phyloP scores from a whole-genome alignment of 2,329 filamentous ascomycete species.

The Fusarium papillatum region DNA sequence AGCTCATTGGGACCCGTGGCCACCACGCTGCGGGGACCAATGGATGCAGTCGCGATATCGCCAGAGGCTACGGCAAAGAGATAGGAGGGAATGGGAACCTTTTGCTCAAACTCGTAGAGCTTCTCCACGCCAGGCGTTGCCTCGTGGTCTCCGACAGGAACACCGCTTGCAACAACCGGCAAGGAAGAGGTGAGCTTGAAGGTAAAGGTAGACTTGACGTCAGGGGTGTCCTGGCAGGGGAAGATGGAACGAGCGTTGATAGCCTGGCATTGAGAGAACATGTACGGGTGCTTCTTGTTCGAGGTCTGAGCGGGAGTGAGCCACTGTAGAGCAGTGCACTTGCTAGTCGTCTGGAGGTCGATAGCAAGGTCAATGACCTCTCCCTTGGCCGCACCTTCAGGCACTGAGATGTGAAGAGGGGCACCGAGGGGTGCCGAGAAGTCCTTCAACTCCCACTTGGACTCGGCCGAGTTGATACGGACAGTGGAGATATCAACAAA shows the following conservation, averaged over 20 bases:
- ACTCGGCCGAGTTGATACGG: conserved; percentile 74
- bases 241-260: conserved; percentile 96
- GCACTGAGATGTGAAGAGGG: conserved; percentile 76
- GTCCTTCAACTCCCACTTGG: conserved; percentile 78
- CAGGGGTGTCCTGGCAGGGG: conserved; percentile 97
- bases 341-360: conserved; percentile 82
- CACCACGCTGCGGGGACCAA: conserved; percentile 88
- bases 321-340: conserved; percentile 96
- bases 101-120: conserved; percentile 89
- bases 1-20: conserved; percentile 92
- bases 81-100: conserved; percentile 93
- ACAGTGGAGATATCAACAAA: conserved; percentile 81
- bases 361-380: conserved; percentile 71
- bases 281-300: conserved; percentile 96
- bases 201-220: conserved; percentile 95
- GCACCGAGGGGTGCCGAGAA: conserved; percentile 81
- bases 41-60: conserved; percentile 87
- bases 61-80: conserved; percentile 93
- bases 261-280: conserved; percentile 98
- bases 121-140: conserved; percentile 64
- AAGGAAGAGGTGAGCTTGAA: conserved; percentile 90
- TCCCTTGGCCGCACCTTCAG: conserved; percentile 67
- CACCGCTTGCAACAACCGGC: conserved; percentile 92
- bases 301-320: conserved; percentile 93
- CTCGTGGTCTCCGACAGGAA: conserved; percentile 65